Percentiles rank a stretch among this genome's conserved stretches.
Evolutionary conservation across 371 early-diverging fungal species (phyloP).

Genomic region (Blakeslea trispora): DNA sequence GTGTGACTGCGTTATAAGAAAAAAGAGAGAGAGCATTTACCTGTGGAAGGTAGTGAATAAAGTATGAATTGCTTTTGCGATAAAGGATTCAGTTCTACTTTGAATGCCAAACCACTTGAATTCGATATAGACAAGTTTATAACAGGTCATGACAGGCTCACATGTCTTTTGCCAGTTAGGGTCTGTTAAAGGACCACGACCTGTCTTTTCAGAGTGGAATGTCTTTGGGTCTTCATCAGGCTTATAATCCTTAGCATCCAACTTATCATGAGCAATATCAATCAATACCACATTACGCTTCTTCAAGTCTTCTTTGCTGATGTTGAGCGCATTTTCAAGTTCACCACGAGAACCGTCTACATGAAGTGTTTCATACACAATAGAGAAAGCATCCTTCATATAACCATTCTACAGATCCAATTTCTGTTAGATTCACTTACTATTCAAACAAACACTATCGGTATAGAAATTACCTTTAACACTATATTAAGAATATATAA

Average conservation of each 20-base stretch:
- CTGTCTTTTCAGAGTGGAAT: constrained; percentile 64
- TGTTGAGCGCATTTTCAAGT: constrained; percentile 63
- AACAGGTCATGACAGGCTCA: constrained; percentile 76
- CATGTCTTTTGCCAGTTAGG: constrained; percentile 45
- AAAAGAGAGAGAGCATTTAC: constrained; percentile 17
- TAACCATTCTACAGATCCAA: constrained; percentile 53
- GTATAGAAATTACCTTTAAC: constrained; percentile 25
- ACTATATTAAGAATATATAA: constrained; percentile 8
- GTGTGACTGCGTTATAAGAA: neutral
- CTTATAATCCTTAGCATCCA: constrained; percentile 55
- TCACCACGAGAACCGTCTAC: constrained; percentile 70
- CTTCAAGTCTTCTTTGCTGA: constrained; percentile 44
- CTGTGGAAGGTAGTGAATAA: constrained; percentile 38
- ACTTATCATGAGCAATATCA: constrained; percentile 65
- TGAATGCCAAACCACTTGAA: constrained; percentile 74
- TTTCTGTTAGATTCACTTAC: constrained; percentile 5
- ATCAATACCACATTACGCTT: constrained; percentile 63
- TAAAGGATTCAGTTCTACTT: constrained; percentile 57
- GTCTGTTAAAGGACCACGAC: constrained; percentile 65
- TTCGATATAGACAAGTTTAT: constrained; percentile 72
- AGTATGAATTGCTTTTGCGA: constrained; percentile 38
- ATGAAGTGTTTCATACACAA: constrained; percentile 75
- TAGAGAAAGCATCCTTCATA: constrained; percentile 72
- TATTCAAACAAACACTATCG: neutral
- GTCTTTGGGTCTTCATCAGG: constrained; percentile 64